These are phyloP conservation scores for Chlamydomonas applanata DNA, from an alignment of 139 green algal genomes.

Conservation along the genomic window DNA sequence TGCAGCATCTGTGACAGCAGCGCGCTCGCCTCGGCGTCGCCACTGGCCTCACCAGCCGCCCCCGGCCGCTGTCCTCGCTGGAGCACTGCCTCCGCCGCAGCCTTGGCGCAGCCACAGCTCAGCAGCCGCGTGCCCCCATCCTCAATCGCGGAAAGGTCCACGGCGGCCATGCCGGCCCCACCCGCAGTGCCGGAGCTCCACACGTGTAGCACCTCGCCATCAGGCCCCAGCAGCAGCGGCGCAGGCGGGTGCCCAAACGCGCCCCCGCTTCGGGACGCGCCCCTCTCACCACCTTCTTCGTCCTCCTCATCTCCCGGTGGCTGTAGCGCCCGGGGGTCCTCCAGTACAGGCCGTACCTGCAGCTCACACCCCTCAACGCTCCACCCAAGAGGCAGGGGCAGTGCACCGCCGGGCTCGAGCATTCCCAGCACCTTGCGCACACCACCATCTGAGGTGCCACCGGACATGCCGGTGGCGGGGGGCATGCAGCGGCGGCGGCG, in stretches of 20 bases:
- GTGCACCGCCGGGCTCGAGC: slow-evolving; percentile 46
- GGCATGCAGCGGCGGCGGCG: slow-evolving; percentile 24
- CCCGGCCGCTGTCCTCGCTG: not conserved
- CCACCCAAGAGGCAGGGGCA: slow-evolving; percentile 74
- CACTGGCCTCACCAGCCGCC: not conserved
- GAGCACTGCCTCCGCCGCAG: not conserved
- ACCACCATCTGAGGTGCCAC: not conserved
- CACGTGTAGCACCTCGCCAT: slow-evolving; percentile 34
- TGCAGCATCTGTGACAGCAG: slow-evolving; percentile 14
- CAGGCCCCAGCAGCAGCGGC: not conserved
- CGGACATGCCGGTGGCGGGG: not conserved
- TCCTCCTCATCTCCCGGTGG: not conserved
- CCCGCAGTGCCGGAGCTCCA: slow-evolving; percentile 49
- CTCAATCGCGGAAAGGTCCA: slow-evolving; percentile 59
- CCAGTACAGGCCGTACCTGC: slow-evolving; percentile 37
- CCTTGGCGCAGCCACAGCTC: slow-evolving; percentile 19
- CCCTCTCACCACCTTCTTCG: not conserved
- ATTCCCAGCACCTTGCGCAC: slow-evolving; percentile 39
- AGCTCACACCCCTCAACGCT: slow-evolving; percentile 56
- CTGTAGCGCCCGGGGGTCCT: not conserved
- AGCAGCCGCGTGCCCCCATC: slow-evolving; percentile 62
- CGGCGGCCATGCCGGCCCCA: slow-evolving; percentile 18
- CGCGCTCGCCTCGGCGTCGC: not conserved
- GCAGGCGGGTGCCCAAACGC: not conserved
- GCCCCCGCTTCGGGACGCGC: not conserved